A percentile compares a stretch with the other conserved stretches of the same genome.
phyloP scores from a whole-genome alignment of 805 yeast species.

The Metschnikowia aberdeeniae region DNA sequence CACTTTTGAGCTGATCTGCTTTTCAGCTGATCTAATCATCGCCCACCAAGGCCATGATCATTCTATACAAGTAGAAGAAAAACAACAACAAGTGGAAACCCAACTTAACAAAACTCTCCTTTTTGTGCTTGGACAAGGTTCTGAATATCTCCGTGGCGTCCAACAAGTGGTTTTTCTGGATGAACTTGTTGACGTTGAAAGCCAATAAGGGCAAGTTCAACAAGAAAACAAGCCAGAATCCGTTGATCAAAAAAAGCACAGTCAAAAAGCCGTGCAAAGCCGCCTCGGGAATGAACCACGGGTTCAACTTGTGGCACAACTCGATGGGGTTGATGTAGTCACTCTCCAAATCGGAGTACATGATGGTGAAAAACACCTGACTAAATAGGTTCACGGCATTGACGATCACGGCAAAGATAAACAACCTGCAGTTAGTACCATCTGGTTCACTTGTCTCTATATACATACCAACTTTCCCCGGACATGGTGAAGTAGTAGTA shows the following conservation, averaged over 20 bases:
- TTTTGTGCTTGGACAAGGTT: conserved; percentile 88
- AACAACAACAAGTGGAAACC: conserved; percentile 89
- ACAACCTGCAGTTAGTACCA: conserved; percentile 41
- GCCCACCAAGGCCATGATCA: conserved; percentile 88
- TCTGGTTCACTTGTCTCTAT: not conserved
- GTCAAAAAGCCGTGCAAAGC: conserved; percentile 72
- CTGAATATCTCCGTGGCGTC: conserved; percentile 98
- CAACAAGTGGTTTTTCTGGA: conserved; percentile 75
- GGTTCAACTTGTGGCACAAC: conserved; percentile 87
- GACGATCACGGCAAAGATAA: conserved; percentile 72
- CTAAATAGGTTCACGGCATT: conserved; percentile 86
- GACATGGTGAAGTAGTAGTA: conserved; percentile 15
- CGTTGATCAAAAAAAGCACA: conserved; percentile 69
- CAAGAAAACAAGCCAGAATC: conserved; percentile 88
- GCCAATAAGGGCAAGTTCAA: conserved; percentile 80
- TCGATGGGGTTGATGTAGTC: conserved; percentile 98
- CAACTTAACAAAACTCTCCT: conserved; percentile 83
- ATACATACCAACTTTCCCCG: conserved; percentile 28
- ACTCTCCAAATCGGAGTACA: conserved; percentile 91
- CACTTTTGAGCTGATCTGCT: not conserved
- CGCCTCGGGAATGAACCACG: conserved; percentile 88
- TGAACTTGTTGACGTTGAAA: conserved; percentile 75
- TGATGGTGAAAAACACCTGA: conserved; percentile 92
- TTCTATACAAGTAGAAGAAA: conserved; percentile 92
- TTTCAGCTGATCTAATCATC: conserved; percentile 37